Evolutionary conservation across 2,329 filamentous ascomycete species (phyloP), one percentile per base, ranked within the genome.

Genomic region (Fusarium keratoplasticum): DNA sequence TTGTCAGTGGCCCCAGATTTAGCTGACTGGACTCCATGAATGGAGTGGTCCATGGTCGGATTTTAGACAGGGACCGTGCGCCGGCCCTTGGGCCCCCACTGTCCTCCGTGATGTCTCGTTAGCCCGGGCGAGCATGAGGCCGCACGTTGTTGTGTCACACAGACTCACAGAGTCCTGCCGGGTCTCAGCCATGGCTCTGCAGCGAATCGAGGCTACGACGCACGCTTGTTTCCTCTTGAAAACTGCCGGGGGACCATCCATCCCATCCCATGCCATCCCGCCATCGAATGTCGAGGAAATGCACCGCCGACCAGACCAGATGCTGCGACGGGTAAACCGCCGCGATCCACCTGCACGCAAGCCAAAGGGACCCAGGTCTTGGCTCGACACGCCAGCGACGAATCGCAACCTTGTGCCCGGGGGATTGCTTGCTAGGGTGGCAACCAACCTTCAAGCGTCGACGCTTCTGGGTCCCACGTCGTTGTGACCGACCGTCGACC

Each of bases 261-360:
- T 47, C 22, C 16, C 22, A 47, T 47, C 42, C 42, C 22, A 25
- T 25, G 20, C 20, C 40, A 47, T 47, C 42, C 42, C 42, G 20
- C 42, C 38, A 64, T 76, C 69, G 62, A 73, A 71, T 70, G 71
- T 76, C 71, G 69, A 60, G 62, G 55, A 71, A 68, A 72, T 70
- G 58, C 65, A 42, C 44, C 58, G 52, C 35, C 57, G 55, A 64
- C 61, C 55, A 58, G 61, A 71, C 61, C 55, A 58, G 61, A 71
- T 65, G 65, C 63, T 69, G 73, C 73, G 71, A 74, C 74, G 72
- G 69, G 55, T 72, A 74, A 70, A 72, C 64, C 64, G 44, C 70
- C 71, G 70, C 57, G 73, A 73, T 78, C 76, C 76, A 78, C 76
- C 69, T 75, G 65, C 67, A 76, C 61, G 67, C 69, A 77, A 76